Conservation (phyloP, 495 filamentous ascomycete species). For the Penicillium canescens region DNA sequence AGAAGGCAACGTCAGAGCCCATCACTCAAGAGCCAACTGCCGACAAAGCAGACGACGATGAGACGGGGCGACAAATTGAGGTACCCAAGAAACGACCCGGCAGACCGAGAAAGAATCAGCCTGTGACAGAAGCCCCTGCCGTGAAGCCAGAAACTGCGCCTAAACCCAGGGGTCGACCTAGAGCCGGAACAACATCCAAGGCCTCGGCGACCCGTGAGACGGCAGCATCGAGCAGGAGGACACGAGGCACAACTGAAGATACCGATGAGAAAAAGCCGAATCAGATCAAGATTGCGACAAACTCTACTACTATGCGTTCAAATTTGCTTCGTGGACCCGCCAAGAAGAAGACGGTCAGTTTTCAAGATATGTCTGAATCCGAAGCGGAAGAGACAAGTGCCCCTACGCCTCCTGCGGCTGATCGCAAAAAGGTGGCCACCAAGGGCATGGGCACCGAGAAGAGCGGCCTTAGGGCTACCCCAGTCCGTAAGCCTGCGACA, state of each 20-base stretch:
- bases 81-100: slow-evolving; percentile 37
- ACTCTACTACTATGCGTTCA: slow-evolving; percentile 33
- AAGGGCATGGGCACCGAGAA: slow-evolving; percentile 10
- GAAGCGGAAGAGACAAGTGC: slow-evolving; percentile 39
- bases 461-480: slow-evolving; percentile 47
- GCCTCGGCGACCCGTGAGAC: neutral
- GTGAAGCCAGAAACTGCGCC: slow-evolving; percentile 21
- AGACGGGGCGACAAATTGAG: slow-evolving; percentile 24
- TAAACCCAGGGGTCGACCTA: slow-evolving; percentile 39
- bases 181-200: slow-evolving; percentile 25
- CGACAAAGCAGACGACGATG: slow-evolving; percentile 22
- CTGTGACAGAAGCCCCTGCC: slow-evolving; percentile 3
- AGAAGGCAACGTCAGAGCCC: slow-evolving; percentile 15
- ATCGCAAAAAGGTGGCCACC: slow-evolving; percentile 22
- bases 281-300: slow-evolving; percentile 30
- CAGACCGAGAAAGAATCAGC: slow-evolving; percentile 31
- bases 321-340: slow-evolving; percentile 42
- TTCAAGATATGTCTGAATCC: slow-evolving; percentile 42
- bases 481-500: slow-evolving; percentile 44
- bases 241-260: slow-evolving; percentile 17
- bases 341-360: slow-evolving; percentile 56
- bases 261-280: slow-evolving; percentile 20
- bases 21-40: slow-evolving; percentile 8
- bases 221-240: slow-evolving; percentile 24
- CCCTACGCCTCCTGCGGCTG: slow-evolving; percentile 20